These are phyloP conservation scores for Noccaea caerulescens DNA, from an alignment of 345 rosid species.

Conservation along the genomic window DNA sequence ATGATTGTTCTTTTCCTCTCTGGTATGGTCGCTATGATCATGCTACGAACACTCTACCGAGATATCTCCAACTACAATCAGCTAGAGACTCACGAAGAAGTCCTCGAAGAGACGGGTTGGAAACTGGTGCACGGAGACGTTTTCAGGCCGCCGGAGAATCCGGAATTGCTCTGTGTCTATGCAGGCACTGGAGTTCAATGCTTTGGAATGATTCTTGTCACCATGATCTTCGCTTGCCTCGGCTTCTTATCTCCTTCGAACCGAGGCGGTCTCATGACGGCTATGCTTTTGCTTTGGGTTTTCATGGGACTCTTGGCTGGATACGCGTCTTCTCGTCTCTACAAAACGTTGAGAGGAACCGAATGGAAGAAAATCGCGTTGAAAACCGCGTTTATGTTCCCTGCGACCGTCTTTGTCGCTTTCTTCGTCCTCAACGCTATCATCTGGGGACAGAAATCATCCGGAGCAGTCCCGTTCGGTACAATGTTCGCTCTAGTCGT, in stretches of 20 bases:
- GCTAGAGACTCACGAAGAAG: slow-evolving; percentile 92
- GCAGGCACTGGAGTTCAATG: slow-evolving; percentile 92
- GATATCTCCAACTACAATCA: slow-evolving; percentile 96
- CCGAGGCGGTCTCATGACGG: slow-evolving; percentile 88
- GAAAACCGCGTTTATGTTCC: slow-evolving; percentile 78
- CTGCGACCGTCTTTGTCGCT: slow-evolving; percentile 59
- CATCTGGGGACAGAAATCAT: slow-evolving; percentile 93
- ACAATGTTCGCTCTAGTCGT: slow-evolving; percentile 86
- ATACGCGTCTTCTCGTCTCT: slow-evolving; percentile 73
- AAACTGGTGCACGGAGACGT: slow-evolving; percentile 94
- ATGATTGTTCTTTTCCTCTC: slow-evolving; percentile 97
- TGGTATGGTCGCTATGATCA: slow-evolving; percentile 98
- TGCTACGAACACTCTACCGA: slow-evolving; percentile 86
- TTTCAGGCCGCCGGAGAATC: slow-evolving; percentile 75
- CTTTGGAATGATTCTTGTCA: slow-evolving; percentile 83
- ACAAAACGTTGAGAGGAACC: slow-evolving; percentile 81
- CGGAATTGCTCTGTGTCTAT: slow-evolving; percentile 81
- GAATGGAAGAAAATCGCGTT: slow-evolving; percentile 86
- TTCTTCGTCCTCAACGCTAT: slow-evolving; percentile 85
- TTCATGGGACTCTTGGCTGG: slow-evolving; percentile 94
- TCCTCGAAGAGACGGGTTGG: slow-evolving; percentile 96
- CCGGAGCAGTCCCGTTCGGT: slow-evolving; percentile 95
- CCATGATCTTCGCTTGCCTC: slow-evolving; percentile 87
- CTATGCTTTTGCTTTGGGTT: slow-evolving; percentile 90
- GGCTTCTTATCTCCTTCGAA: slow-evolving; percentile 95